Evolutionary conservation across 2,329 filamentous ascomycete genomes (phyloP).

Genomic region (Monilinia vaccinii-corymbosi): DNA sequence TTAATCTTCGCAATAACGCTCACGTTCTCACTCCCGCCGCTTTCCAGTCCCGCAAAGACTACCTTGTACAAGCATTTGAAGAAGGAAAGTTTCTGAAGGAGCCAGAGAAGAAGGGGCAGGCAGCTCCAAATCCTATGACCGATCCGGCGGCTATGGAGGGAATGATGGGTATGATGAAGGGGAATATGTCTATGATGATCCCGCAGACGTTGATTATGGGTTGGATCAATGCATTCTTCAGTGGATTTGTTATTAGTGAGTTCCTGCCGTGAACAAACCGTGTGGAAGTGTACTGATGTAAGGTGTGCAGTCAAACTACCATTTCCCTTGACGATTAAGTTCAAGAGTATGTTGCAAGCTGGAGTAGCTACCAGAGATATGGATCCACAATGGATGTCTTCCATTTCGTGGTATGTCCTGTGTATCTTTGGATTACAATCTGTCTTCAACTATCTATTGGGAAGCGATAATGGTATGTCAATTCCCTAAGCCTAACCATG

Average conservation of each 20-base stretch:
- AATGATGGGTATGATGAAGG: slow-evolving; percentile 99
- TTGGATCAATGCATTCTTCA: slow-evolving; percentile 99
- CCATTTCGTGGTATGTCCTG: slow-evolving; percentile 97
- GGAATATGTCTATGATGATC: slow-evolving; percentile 99
- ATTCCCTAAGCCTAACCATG: not conserved
- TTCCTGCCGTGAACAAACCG: slow-evolving; percentile 15
- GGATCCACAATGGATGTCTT: slow-evolving; percentile 97
- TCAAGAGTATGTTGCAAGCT: slow-evolving; percentile 98
- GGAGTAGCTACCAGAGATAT: slow-evolving; percentile 93
- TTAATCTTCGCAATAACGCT: slow-evolving; percentile 76
- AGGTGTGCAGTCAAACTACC: slow-evolving; percentile 71
- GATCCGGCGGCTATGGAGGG: slow-evolving; percentile 97
- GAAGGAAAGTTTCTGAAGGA: slow-evolving; percentile 83
- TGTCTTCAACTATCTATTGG: slow-evolving; percentile 93
- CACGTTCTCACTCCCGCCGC: slow-evolving; percentile 67
- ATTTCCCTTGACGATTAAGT: slow-evolving; percentile 95
- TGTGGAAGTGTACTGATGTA: slow-evolving; percentile 9
- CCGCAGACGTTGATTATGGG: slow-evolving; percentile 99
- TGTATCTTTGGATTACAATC: slow-evolving; percentile 95
- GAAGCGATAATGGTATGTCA: slow-evolving; percentile 81
- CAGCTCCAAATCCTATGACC: slow-evolving; percentile 85
- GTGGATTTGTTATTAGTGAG: slow-evolving; percentile 92
- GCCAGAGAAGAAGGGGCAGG: slow-evolving; percentile 75
- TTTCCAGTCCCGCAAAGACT: slow-evolving; percentile 73
- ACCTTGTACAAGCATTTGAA: slow-evolving; percentile 75